Evolutionary conservation across 2,329 filamentous ascomycete genomes (phyloP).

Genomic region (Nemania sp.): DNA sequence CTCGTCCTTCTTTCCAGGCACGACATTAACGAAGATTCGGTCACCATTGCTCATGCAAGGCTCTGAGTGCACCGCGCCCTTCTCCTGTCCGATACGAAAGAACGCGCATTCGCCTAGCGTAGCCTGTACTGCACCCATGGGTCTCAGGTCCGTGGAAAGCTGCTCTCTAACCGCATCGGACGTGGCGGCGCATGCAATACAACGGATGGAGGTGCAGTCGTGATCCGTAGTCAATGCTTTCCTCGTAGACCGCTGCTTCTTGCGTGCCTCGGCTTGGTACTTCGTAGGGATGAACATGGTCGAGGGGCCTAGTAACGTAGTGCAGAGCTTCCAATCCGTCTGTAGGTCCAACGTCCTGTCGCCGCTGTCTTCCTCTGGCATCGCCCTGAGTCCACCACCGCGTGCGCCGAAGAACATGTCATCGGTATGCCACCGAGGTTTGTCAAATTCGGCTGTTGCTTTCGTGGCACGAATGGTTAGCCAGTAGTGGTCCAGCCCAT

Average conservation of each 20-base stretch:
- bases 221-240: slow-evolving; percentile 50
- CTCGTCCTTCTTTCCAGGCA: slow-evolving; percentile 53
- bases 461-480: slow-evolving; percentile 61
- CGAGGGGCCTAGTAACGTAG: slow-evolving; percentile 59
- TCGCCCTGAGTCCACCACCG: slow-evolving; percentile 37
- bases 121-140: slow-evolving; percentile 42
- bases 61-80: slow-evolving; percentile 59
- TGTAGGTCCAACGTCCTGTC: slow-evolving; percentile 40
- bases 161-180: slow-evolving; percentile 55
- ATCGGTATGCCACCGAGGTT: slow-evolving; percentile 62
- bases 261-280: slow-evolving; percentile 51
- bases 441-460: slow-evolving; percentile 58
- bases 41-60: slow-evolving; percentile 51
- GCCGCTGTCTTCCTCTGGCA: slow-evolving; percentile 9
- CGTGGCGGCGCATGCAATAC: slow-evolving; percentile 57
- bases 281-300: slow-evolving; percentile 58
- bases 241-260: slow-evolving; percentile 50
- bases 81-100: slow-evolving; percentile 56
- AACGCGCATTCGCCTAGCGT: slow-evolving; percentile 53
- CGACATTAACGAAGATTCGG: slow-evolving; percentile 55
- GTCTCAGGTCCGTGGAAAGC: slow-evolving; percentile 50
- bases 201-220: slow-evolving; percentile 57
- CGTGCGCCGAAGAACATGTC: slow-evolving; percentile 58
- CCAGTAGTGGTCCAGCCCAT: slow-evolving; percentile 58
- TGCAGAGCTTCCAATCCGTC: slow-evolving; percentile 63